Evolutionary conservation across 2,329 filamentous ascomycete genomes (phyloP).

Genomic region (Neoarthrinium moseri): DNA sequence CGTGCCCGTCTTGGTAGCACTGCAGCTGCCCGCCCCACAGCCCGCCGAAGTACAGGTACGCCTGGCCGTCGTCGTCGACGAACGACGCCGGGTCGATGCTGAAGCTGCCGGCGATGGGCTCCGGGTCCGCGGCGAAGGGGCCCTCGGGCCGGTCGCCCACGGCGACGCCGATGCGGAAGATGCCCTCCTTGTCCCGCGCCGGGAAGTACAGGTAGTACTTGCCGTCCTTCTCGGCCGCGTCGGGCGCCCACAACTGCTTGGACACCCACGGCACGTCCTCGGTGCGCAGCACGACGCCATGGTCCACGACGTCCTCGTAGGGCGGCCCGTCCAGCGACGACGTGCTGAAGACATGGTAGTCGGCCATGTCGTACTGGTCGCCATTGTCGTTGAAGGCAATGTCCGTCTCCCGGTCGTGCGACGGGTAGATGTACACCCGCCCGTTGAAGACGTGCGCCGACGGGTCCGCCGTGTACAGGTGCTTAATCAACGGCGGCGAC

Average conservation of each 20-base stretch:
- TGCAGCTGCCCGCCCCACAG: constrained; percentile 81
- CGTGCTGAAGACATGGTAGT: constrained; percentile 76
- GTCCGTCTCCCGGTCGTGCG: constrained; percentile 74
- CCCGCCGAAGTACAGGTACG: constrained; percentile 74
- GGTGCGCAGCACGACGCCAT: constrained; percentile 65
- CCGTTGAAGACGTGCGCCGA: constrained; percentile 78
- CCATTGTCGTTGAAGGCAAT: constrained; percentile 80
- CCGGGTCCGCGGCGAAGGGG: constrained; percentile 65
- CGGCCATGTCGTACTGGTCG: constrained; percentile 81
- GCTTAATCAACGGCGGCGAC: constrained; percentile 66
- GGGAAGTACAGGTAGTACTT: constrained; percentile 79
- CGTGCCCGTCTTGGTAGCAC: constrained; percentile 62
- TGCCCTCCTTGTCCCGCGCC: constrained; percentile 65
- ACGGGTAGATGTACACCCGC: constrained; percentile 77
- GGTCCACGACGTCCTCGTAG: constrained; percentile 62
- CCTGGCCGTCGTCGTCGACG: constrained; percentile 62
- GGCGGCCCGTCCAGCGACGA: constrained; percentile 49
- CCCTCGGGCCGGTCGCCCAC: constrained; percentile 62
- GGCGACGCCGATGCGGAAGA: constrained; percentile 76
- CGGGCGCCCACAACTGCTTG: constrained; percentile 80
- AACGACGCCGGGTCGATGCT: constrained; percentile 77
- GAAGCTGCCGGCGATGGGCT: constrained; percentile 67
- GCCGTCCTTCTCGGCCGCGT: constrained; percentile 65
- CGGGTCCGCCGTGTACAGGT: constrained; percentile 77
- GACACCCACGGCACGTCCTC: constrained; percentile 73